Evolutionary conservation across 2,329 filamentous ascomycete species (phyloP).

Genomic region (Venturia carpophila): DNA sequence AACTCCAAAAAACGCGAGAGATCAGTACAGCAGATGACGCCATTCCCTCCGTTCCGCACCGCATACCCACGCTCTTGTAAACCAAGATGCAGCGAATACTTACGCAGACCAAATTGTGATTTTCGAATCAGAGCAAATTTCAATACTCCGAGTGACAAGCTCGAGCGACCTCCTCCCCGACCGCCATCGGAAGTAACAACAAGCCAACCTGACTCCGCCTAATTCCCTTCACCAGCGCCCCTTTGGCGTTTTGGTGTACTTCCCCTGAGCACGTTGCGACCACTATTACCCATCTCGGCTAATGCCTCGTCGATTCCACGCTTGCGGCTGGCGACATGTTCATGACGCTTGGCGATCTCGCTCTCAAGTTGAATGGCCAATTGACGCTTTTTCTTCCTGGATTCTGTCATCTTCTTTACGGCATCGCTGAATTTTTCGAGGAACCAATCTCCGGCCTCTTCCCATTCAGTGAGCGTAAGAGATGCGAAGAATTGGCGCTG

Average conservation of each 20-base stretch:
- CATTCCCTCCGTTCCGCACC: neutral
- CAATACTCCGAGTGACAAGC: neutral
- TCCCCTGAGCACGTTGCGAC: slow-evolving; percentile 43
- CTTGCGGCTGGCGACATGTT: slow-evolving; percentile 42
- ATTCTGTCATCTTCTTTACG: slow-evolving; percentile 44
- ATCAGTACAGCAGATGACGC: neutral
- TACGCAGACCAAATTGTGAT: neutral
- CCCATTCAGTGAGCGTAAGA: slow-evolving; percentile 50
- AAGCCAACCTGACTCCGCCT: neutral
- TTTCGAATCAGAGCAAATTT: neutral
- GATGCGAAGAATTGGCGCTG: slow-evolving; percentile 45
- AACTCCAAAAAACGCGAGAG: slow-evolving; percentile 10
- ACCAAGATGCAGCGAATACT: neutral
- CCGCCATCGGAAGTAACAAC: neutral
- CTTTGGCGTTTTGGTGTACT: slow-evolving; percentile 34
- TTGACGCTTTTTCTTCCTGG: slow-evolving; percentile 47
- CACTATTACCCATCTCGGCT: slow-evolving; percentile 47
- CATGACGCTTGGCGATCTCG: slow-evolving; percentile 47
- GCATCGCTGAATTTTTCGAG: slow-evolving; percentile 47
- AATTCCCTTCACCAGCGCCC: neutral
- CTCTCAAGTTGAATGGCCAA: slow-evolving; percentile 47
- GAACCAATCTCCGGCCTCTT: slow-evolving; percentile 55
- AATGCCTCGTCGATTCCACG: slow-evolving; percentile 43
- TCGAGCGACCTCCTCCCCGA: neutral
- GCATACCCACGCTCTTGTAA: neutral